Evolutionary conservation across 129 eudicot species (phyloP).

Genomic region (Artemisia argyi): DNA sequence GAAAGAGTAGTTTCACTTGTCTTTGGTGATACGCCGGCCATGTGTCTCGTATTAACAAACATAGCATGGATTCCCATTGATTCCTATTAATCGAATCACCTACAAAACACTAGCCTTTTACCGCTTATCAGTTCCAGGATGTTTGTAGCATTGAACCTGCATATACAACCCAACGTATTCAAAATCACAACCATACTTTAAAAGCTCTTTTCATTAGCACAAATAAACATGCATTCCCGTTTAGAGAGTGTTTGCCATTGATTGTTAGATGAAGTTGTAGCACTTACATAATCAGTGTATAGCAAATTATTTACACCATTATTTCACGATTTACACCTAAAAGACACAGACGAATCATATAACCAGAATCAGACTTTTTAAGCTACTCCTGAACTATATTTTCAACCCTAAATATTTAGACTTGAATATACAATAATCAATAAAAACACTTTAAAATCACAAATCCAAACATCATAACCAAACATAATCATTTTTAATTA

Average conservation of each 20-base stretch:
- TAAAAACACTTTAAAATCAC: no score
- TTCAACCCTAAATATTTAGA: no score
- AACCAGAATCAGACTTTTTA: no score
- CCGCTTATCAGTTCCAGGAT: conserved; percentile 63
- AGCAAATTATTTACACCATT: no score
- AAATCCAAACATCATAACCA: no score
- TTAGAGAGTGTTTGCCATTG: background rate
- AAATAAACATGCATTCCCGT: background rate
- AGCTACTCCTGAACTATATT: no score
- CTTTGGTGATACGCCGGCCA: conserved; percentile 21
- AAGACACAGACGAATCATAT: no score
- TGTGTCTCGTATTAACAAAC: conserved; percentile 78
- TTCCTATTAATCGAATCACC: conserved; percentile 95
- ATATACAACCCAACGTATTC: conserved; percentile 5
- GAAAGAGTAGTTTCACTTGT: conserved; percentile 74
- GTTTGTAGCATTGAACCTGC: conserved; percentile 71
- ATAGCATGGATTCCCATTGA: conserved; percentile 97
- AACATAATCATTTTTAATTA: no score
- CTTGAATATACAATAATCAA: no score
- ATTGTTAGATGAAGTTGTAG: no score
- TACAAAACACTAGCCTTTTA: conserved; percentile 80
- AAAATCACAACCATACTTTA: conserved; percentile 3
- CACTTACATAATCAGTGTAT: no score
- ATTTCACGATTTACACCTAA: no score
- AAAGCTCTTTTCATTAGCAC: background rate